These are phyloP conservation scores for Chenopodium formosanum DNA, from an alignment of 148 eudicot genomes.

Conservation along the genomic window DNA sequence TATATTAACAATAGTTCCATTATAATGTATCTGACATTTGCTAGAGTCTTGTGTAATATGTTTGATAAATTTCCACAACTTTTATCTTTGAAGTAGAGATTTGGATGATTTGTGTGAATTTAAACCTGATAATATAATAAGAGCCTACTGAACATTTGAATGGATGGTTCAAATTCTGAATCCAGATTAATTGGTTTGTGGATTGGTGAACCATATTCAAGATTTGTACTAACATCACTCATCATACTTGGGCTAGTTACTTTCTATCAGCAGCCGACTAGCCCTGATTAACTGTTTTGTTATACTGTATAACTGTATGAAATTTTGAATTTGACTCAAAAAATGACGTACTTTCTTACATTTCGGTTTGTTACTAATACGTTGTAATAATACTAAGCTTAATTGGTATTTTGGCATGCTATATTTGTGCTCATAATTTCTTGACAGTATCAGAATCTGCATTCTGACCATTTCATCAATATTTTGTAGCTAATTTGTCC, in stretches of 20 bases:
- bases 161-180: not conserved
- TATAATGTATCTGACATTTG: not conserved
- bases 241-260: not conserved
- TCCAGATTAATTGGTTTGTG: not conserved
- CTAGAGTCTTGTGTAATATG: not conserved
- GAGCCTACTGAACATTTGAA: not conserved
- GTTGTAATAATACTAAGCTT: too few relatives aligned
- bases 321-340: not conserved
- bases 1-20: not conserved
- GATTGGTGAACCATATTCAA: not conserved
- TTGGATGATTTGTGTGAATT: not conserved
- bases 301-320: not conserved
- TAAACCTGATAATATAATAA: not conserved
- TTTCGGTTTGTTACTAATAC: too few relatives aligned
- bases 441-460: not conserved
- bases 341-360: not conserved
- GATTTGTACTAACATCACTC: not conserved
- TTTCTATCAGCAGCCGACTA: too few relatives aligned
- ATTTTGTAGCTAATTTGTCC: conserved; percentile 71
- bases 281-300: not conserved
- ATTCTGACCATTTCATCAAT: not conserved
- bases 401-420: not conserved
- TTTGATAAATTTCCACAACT: not conserved
- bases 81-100: not conserved
- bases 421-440: not conserved